Base-by-base conservation (phyloP, 2,329 filamentous ascomycete species). In the Incumbomyces delicatus region DNA sequence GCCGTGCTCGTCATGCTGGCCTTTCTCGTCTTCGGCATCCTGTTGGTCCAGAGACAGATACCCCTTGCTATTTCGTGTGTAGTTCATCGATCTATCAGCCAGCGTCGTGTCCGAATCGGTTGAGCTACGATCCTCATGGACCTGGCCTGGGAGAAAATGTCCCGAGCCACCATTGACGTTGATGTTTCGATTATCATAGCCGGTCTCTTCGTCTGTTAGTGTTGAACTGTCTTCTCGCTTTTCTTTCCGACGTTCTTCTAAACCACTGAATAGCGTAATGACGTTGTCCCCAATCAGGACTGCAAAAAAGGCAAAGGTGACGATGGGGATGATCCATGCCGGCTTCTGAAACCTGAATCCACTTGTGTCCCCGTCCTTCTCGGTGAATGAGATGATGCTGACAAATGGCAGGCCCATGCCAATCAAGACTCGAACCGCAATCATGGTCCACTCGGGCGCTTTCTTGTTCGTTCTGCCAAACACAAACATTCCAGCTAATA, bases 401-500 rank as follows among this genome's bases (percentile, higher is more conserved):
- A 35, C 33, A 35, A 4, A 35, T 6, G 33, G n/a, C 16, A 35
- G 11, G 13, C n/a, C 33, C 33, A 17, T 17, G 16, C 33, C 33
- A 12, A 35, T 17, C 13, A 17, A n/a, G 16, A 35, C 13, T 6
- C 33, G 33, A 35, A 12, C n/a, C 6, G 16, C 16, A 4, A 35
- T 12, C 13, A n/a, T 14, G 16, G n/a, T 6, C 33, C 33, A 35
- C 33, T 35, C 33, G 12, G 13, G n/a, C 33, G 5, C 33, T n/a
- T 35, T n/a, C 33, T 35, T 35, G 33, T 35, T 42, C 54, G 4
- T 27, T 8, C 22, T 4, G 8, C 8, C 22, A 8, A 27, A 27
- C 4, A 27, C 22, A 27, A 27, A 52, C 17, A 57, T 37, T 11
- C 50, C 12, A 3, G 47, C 47, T 13, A 50, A 43, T 2, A 43